Base-by-base conservation (phyloP, 768 basidiomycete species). In the Harrya chromipes region DNA sequence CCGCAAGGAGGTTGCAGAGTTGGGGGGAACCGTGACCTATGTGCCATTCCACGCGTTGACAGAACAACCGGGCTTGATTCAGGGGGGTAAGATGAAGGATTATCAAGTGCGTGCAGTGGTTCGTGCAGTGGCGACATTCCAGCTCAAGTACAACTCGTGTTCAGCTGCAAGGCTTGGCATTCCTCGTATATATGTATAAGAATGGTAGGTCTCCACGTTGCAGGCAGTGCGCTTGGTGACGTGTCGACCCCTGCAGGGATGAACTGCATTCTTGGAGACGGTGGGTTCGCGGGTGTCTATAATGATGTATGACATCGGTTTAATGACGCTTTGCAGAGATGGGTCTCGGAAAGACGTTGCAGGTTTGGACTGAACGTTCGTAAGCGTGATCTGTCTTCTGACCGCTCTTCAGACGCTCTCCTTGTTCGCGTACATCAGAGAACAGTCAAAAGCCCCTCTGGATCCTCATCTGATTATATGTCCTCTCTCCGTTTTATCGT, bases 381-480 rank as follows among this genome's bases (percentile, higher is more conserved):
- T 17, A 13, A 27, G 35, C 14, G 26, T 40, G 23, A 11, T 35
- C 36, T 36, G 13, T 17, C 13, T 43, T 35, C 53, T 53, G 35
- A 64, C 23, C 39, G 23, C 38, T 27, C 4, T 23, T 13, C 16
- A 74, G 77, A 83, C 83, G 6, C 67, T 84, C 1, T 77, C 83
- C 2, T 72, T 89, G 20, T 82, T 89, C 52, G 85, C 85, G 0
- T 79, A 85, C 56, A 75, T 88, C 50, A 77, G 77, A 54, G 84
- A 87, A 58, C 70, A 61, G 20, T 69, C 74, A 12, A 66, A 72
- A 39, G 73, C 81, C 71, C 42, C 49, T n/a, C 66, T 64, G 20
- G 81, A 81, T 29, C 84, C 86, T 10, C 85, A 87, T 65, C 75
- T 89, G 23, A 77, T 89, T 40, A 76, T 88, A 46, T 88, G 86